phyloP scores from a whole-genome alignment of 2,329 filamentous ascomycete genomes.

The Colletotrichum tofieldiae region DNA sequence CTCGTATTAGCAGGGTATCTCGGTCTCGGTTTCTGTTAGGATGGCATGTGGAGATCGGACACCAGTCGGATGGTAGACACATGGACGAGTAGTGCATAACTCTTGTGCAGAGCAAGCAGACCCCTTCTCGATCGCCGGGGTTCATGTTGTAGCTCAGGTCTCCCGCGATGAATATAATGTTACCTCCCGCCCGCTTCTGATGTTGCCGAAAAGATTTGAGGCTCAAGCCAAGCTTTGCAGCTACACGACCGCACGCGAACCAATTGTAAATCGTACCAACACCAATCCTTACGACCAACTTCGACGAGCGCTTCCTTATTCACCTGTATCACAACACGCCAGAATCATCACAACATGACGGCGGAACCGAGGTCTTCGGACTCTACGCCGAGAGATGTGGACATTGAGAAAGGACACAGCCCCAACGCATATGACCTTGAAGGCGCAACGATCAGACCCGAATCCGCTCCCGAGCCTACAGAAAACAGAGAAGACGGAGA shows the following conservation, averaged over 20 bases:
- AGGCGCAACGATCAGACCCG: conserved; percentile 33
- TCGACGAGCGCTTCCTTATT: no score
- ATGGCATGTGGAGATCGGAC: conserved; percentile 3
- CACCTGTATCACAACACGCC: neutral
- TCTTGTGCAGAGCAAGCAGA: conserved; percentile 22
- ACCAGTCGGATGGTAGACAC: conserved; percentile 7
- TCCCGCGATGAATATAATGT: conserved; percentile 20
- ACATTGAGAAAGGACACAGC: conserved; percentile 25
- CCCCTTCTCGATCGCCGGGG: conserved; percentile 2
- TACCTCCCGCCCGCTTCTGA: conserved; percentile 4
- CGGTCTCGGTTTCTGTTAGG: conserved; percentile 29
- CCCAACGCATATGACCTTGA: conserved; percentile 30
- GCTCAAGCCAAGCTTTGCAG: conserved; percentile 18
- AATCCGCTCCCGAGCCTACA: conserved; percentile 11
- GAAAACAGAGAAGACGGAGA: neutral
- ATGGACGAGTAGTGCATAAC: conserved; percentile 13
- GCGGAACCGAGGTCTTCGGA: conserved; percentile 20
- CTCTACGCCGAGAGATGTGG: conserved; percentile 20
- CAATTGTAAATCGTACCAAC: neutral
- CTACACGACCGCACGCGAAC: neutral
- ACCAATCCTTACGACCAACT: neutral
- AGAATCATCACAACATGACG: neutral
- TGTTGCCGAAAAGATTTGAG: neutral
- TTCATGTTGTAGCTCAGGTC: neutral
- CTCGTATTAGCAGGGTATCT: conserved; percentile 24